Conservation (phyloP, 805 yeast species). For the Dipodascus geniculatus region DNA sequence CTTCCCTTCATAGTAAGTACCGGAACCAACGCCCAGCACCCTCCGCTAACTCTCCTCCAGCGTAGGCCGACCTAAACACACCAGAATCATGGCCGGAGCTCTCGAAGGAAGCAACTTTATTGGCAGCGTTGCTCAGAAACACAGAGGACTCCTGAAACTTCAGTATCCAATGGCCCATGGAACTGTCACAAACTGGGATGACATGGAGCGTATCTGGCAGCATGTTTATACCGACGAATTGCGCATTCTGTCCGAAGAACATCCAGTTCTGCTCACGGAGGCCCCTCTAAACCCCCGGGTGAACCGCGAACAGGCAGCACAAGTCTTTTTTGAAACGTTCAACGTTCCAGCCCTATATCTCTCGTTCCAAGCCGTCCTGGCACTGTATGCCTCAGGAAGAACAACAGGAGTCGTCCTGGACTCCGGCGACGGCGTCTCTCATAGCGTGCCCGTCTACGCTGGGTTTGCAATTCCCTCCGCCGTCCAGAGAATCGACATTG, state of each 20-base stretch:
- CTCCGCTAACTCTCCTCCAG: slow-evolving; percentile 12
- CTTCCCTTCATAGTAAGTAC: slow-evolving; percentile 41
- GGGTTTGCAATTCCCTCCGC: slow-evolving; percentile 74
- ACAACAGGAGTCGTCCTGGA: slow-evolving; percentile 87
- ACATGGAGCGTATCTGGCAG: slow-evolving; percentile 76
- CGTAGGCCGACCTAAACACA: slow-evolving; percentile 76
- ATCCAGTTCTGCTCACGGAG: slow-evolving; percentile 79
- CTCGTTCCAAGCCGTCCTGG: slow-evolving; percentile 64
- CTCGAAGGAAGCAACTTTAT: slow-evolving; percentile 56
- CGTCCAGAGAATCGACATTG: slow-evolving; percentile 63
- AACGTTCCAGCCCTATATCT: slow-evolving; percentile 67
- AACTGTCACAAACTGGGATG: slow-evolving; percentile 68
- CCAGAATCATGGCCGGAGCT: slow-evolving; percentile 68
- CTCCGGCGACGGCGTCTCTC: slow-evolving; percentile 88
- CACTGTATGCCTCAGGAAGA: slow-evolving; percentile 78
- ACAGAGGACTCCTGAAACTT: slow-evolving; percentile 65
- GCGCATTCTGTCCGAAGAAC: slow-evolving; percentile 57
- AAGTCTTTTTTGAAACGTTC: slow-evolving; percentile 59
- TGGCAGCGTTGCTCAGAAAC: slow-evolving; percentile 63
- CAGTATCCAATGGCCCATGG: slow-evolving; percentile 74
- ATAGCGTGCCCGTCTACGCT: slow-evolving; percentile 78
- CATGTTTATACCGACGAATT: slow-evolving; percentile 48
- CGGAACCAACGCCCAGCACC: slow-evolving; percentile 2
- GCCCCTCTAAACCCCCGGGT: slow-evolving; percentile 68
- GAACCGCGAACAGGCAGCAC: slow-evolving; percentile 51